These are phyloP conservation scores for Gnomoniopsis smithogilvyi DNA, from an alignment of 2,329 filamentous ascomycete genomes.

Conservation along the genomic window DNA sequence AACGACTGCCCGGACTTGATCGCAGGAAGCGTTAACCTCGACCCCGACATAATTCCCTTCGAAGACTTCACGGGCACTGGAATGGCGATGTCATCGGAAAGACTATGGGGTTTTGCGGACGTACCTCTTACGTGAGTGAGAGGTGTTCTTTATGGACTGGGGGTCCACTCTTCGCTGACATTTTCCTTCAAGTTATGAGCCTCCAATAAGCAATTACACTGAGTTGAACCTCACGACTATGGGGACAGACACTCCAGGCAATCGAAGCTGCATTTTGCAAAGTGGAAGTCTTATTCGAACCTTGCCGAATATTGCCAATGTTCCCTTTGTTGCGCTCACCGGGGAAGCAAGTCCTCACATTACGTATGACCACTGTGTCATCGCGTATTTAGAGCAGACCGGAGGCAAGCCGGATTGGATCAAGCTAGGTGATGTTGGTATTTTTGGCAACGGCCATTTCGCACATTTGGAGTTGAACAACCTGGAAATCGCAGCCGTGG, in stretches of 20 bases:
- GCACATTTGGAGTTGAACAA: constrained; percentile 44
- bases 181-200: not conserved
- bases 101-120: constrained; percentile 26
- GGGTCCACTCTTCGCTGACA: not conserved
- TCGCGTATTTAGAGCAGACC: constrained; percentile 44
- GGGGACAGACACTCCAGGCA: not conserved
- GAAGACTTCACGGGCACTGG: constrained; percentile 2
- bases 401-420: constrained; percentile 41
- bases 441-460: constrained; percentile 50
- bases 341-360: constrained; percentile 47
- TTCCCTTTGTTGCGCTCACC: not conserved
- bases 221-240: not conserved
- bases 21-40: constrained; percentile 28
- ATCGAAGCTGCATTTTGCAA: not conserved
- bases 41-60: constrained; percentile 27
- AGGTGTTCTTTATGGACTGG: constrained; percentile 25
- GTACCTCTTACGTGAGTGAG: constrained; percentile 40
- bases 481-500: constrained; percentile 7
- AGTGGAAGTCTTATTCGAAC: not conserved
- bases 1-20: constrained; percentile 25
- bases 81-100: not conserved
- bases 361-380: constrained; percentile 51
- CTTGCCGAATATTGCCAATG: not conserved
- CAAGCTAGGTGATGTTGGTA: constrained; percentile 39
- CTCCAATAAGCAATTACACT: not conserved